A percentile compares a stretch with the other conserved stretches of the same genome.
Conservation (phyloP, 371 early-diverging fungal genomes). For the Actinomortierella ambigua region DNA sequence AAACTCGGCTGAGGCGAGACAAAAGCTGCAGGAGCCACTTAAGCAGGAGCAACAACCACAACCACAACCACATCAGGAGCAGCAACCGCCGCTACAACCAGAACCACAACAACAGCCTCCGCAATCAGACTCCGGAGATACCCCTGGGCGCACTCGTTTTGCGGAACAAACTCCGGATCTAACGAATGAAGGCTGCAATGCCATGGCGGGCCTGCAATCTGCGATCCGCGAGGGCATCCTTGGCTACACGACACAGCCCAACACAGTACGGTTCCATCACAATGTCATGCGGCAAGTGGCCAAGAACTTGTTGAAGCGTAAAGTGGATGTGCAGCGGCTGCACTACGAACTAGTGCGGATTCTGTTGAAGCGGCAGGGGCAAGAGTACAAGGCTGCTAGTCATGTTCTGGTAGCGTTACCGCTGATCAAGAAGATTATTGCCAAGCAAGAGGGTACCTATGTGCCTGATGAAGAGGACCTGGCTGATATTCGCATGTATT, state of each 20-base stretch:
- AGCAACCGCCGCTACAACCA: neutral
- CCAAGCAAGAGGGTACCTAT: neutral
- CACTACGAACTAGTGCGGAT: constrained; percentile 35
- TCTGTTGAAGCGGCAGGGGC: constrained; percentile 18
- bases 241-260: constrained; percentile 24
- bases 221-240: constrained; percentile 38
- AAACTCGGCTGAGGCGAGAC: neutral
- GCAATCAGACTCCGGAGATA: too few species aligned
- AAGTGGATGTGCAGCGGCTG: constrained; percentile 21
- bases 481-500: neutral
- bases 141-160: too few species aligned
- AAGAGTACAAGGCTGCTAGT: constrained; percentile 28
- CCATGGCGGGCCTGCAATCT: constrained; percentile 38
- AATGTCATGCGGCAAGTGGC: constrained; percentile 41
- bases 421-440: constrained; percentile 26
- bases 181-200: constrained; percentile 18
- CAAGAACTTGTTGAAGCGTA: constrained; percentile 12
- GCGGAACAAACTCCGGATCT: neutral
- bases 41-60: neutral
- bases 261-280: constrained; percentile 31
- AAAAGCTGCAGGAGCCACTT: too few species aligned
- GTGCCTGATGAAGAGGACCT: neutral
- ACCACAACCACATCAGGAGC: neutral
- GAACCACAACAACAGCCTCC: neutral
- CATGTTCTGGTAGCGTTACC: constrained; percentile 28